Conservation (phyloP, 2,329 filamentous ascomycete genomes). For the Neonectria magnoliae region DNA sequence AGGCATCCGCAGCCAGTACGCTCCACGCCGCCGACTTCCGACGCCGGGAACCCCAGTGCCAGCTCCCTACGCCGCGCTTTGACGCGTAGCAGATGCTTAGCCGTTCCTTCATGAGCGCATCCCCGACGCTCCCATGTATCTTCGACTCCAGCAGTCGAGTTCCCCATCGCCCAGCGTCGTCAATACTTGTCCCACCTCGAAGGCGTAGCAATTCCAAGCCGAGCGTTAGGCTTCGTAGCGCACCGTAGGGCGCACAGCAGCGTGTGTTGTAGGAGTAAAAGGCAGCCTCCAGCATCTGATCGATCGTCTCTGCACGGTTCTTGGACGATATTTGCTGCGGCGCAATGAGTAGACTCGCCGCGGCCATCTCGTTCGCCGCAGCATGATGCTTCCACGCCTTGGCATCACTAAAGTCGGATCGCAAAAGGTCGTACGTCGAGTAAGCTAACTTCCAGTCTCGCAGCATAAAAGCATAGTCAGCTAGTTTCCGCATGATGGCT, state of each 20-base stretch:
- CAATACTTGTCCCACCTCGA: constrained; percentile 80
- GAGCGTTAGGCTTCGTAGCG: constrained; percentile 79
- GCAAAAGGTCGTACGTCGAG: constrained; percentile 89
- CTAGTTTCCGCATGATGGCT: constrained; percentile 90
- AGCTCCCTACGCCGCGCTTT: constrained; percentile 72
- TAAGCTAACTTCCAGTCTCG: constrained; percentile 94
- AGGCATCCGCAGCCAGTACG: constrained; percentile 82
- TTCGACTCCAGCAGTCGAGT: constrained; percentile 81
- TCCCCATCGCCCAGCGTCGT: constrained; percentile 89
- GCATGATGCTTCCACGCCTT: constrained; percentile 98
- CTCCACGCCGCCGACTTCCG: constrained; percentile 93
- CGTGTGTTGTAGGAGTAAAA: constrained; percentile 93
- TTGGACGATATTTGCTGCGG: constrained; percentile 78
- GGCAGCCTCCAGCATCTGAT: constrained; percentile 88
- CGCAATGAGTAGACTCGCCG: constrained; percentile 82
- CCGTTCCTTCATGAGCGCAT: constrained; percentile 86
- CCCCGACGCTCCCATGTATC: constrained; percentile 78
- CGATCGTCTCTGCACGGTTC: constrained; percentile 80
- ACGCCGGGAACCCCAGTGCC: constrained; percentile 74
- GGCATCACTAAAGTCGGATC: constrained; percentile 90
- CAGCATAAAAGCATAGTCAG: constrained; percentile 96
- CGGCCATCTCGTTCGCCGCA: constrained; percentile 94
- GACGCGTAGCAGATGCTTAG: constrained; percentile 85
- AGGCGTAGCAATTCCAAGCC: constrained; percentile 84
- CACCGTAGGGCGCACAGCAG: constrained; percentile 81